Evolutionary conservation across 2,329 filamentous ascomycete genomes (phyloP), one percentile per base, ranked within the genome.

Genomic region (Epicoccum sorghinum): DNA sequence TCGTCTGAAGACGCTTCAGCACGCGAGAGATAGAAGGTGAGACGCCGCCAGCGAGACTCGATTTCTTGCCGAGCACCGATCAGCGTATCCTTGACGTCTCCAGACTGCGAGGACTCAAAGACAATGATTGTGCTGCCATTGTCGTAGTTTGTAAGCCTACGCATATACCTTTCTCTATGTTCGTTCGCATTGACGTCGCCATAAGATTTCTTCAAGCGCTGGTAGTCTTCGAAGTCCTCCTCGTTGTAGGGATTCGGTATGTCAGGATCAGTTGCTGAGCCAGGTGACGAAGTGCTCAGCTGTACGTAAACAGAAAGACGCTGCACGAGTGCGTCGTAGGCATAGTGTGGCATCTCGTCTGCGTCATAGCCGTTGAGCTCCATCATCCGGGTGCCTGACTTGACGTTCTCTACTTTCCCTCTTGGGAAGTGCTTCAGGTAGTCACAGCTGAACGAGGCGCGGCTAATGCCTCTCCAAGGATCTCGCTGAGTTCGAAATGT

Each of bases 11-110:
- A 45, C 7, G 54, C 48, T 45, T 52, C 47, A 14, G 50, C 40
- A 29, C 75, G 74, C 2, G 75, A 75, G 0, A 82, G 70, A 52
- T 80, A 81, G 57, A 82, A 82, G 0, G 80, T 79, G 5, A 83
- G 65, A 4, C 81, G 71, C 7, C 80, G 75, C 81, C 82, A 83
- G n/a, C 78, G 73, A n/a, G 74, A 74, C 63, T 83, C 82, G 42
- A 80, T 76, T 52, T 82, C 77, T 39, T 79, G 75, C 12, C 81
- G 73, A 3, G 81, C 80, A 2, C 78, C 71, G 18, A 83, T 77
- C 8, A 83, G 58, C 1, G 80, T 83, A 58, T 83, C 79, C 33
- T 79, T 73, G 24, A 80, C 76, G 9, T 72, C 74, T 14, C 75
- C 73, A 2, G 78, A 78, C 25, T 80, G 76, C 0, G 79, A 79